Base-by-base conservation (phyloP, 371 early-diverging fungal genomes). In the Mucor irregularis region DNA sequence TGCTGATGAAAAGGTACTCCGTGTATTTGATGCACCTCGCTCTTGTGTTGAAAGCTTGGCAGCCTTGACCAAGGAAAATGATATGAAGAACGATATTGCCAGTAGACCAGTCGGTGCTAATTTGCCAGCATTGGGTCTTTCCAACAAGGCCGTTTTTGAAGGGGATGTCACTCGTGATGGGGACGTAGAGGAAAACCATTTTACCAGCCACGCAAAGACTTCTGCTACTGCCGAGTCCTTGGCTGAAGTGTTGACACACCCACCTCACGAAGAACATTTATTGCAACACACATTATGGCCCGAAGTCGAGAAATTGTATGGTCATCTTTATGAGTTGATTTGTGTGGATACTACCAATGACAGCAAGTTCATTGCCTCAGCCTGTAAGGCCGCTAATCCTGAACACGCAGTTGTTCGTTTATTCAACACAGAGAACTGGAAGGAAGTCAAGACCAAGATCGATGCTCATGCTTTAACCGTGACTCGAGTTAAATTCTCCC, bases 251-350 rank as follows among this genome's bases (percentile, higher is more conserved):
- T 70, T 84, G 76, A 56, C 63, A 1, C 83, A 80, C 24, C 94
- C 93, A 35, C 97, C 96, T 16, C 86, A 91, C 48, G 96, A 96
- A 75, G 94, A 95, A 56, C 87, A 90, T 50, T 77, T 96, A 44
- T 56, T 90, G 53, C 92, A 93, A 51, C 83, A 88, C 59, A 95
- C 97, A n/a, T 76, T 98, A 17, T 98, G 98, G 98, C 96, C 97
- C 3, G 98, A 98, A 80, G 79, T 87, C 3, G 91, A 95, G 53
- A 96, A 97, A 65, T 78, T 97, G 62, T 82, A 96, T 69, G 98
- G 97, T 16, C 98, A 98, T 73, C 90, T 89, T 2, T 97, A 90
- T 66, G 98, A 97, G 64, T 63, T 95, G 13, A 83, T 90, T 28
- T 74, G 88, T 14, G 84, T 93, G 0, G 93, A 90, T 19, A 83